Evolutionary conservation across 2,329 filamentous ascomycete genomes (phyloP).

Genomic region (Cercospora beticola): DNA sequence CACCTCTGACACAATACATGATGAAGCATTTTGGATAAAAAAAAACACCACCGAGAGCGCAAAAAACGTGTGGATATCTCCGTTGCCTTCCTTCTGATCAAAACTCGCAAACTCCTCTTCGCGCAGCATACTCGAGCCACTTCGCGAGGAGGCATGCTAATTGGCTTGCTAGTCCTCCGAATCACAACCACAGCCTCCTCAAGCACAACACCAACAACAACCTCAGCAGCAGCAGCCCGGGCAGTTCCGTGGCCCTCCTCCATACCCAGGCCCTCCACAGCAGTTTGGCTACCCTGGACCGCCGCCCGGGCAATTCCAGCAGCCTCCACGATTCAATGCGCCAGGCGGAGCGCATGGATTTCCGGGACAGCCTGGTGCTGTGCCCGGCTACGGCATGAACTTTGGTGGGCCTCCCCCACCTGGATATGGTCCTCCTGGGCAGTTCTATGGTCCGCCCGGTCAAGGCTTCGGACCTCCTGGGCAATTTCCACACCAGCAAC

Average conservation of each 20-base stretch:
- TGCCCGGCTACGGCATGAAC: constrained; percentile 57
- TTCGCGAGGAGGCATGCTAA: background rate
- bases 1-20: constrained; percentile 54
- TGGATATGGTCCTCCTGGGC: constrained; percentile 30
- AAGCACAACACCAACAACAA: constrained; percentile 28
- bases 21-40: constrained; percentile 98
- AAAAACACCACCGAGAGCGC: constrained; percentile 84
- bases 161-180: constrained; percentile 12
- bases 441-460: constrained; percentile 18
- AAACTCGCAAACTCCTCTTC: background rate
- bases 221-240: constrained; percentile 39
- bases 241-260: constrained; percentile 39
- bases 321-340: constrained; percentile 50
- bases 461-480: constrained; percentile 39
- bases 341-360: constrained; percentile 47
- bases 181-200: constrained; percentile 20
- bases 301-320: constrained; percentile 42
- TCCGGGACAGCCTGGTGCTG: constrained; percentile 44
- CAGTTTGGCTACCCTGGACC: constrained; percentile 42
- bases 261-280: constrained; percentile 40
- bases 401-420: constrained; percentile 63
- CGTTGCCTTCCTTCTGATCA: constrained; percentile 99
- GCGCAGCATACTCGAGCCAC: constrained; percentile 13
- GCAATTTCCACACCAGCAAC: constrained; percentile 50
- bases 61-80: constrained; percentile 89